These are phyloP conservation scores for Nasturtium officinale DNA, from an alignment of 345 rosid genomes.

Conservation along the genomic window DNA sequence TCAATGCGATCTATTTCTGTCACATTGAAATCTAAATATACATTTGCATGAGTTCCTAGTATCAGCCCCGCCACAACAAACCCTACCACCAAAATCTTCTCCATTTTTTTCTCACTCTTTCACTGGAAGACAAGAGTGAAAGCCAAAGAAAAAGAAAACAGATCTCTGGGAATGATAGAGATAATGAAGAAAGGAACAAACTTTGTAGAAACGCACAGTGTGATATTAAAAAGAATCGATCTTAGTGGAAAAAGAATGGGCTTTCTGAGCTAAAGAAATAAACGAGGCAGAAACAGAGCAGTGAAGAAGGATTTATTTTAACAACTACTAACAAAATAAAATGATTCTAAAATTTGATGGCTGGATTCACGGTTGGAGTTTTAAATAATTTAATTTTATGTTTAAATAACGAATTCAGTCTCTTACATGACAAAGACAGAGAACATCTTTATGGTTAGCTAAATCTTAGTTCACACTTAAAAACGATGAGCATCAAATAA, in stretches of 20 bases:
- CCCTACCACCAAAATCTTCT: constrained; percentile 50
- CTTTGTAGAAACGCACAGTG: constrained; percentile 22
- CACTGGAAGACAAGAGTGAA: constrained; percentile 30
- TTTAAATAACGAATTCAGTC: background rate
- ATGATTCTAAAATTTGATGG: constrained; percentile 27
- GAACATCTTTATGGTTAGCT: constrained; percentile 3
- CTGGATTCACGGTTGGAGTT: constrained; percentile 43
- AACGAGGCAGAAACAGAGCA: constrained; percentile 11
- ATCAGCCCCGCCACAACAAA: constrained; percentile 38
- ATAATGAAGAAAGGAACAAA: constrained; percentile 38
- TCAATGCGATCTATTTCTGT: constrained; percentile 59
- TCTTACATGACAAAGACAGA: constrained; percentile 38
- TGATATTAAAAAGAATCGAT: constrained; percentile 18
- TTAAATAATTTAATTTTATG: background rate
- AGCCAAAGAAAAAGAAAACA: constrained; percentile 3
- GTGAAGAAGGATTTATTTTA: background rate
- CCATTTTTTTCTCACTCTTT: constrained; percentile 31
- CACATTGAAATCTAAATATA: constrained; percentile 56
- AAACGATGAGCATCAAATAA: constrained; percentile 23
- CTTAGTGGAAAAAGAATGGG: constrained; percentile 16
- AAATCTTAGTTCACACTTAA: constrained; percentile 42
- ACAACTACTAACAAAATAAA: background rate
- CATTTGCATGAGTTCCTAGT: constrained; percentile 48
- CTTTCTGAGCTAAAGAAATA: constrained; percentile 19
- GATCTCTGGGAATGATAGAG: constrained; percentile 30